phyloP scores from a whole-genome alignment of 2,329 filamentous ascomycete genomes.

The Cladosporium colombiae region DNA sequence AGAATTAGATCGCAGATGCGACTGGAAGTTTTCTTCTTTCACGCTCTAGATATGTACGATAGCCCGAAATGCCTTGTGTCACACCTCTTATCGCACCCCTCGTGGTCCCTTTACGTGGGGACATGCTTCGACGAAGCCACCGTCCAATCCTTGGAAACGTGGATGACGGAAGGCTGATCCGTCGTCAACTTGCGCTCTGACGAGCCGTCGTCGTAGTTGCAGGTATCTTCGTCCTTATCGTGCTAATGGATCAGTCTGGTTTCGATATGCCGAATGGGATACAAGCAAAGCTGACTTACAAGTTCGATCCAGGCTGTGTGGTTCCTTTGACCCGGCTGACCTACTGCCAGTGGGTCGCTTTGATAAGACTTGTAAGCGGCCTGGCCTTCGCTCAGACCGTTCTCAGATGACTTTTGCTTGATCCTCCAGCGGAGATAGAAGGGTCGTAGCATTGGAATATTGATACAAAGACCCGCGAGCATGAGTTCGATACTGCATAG shows the following conservation, averaged over 20 bases:
- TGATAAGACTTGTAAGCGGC: not conserved
- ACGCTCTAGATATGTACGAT: not conserved
- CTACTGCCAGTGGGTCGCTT: not conserved
- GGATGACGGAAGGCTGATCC: constrained; percentile 3
- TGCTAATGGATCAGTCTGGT: not conserved
- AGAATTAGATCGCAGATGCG: not conserved
- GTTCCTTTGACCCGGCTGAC: not conserved
- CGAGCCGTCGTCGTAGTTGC: constrained; percentile 5
- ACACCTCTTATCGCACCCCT: not conserved
- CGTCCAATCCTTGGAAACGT: constrained; percentile 13
- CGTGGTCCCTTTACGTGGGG: not conserved
- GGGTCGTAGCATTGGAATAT: constrained; percentile 14
- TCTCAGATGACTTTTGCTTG: not conserved
- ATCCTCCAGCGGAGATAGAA: constrained; percentile 18
- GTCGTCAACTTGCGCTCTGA: constrained; percentile 15
- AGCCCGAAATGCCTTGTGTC: not conserved
- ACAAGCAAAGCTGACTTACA: not conserved
- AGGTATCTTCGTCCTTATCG: not conserved
- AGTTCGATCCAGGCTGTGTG: constrained; percentile 18
- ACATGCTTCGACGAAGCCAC: constrained; percentile 11
- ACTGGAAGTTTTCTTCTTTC: not conserved
- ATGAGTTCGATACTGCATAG: constrained; percentile 14
- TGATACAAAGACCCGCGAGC: constrained; percentile 14
- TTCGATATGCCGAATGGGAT: not conserved
- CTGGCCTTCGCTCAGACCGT: not conserved